These are phyloP conservation scores for Botryotinia globosa DNA, from an alignment of 2,329 filamentous ascomycete species.

Conservation along the genomic window DNA sequence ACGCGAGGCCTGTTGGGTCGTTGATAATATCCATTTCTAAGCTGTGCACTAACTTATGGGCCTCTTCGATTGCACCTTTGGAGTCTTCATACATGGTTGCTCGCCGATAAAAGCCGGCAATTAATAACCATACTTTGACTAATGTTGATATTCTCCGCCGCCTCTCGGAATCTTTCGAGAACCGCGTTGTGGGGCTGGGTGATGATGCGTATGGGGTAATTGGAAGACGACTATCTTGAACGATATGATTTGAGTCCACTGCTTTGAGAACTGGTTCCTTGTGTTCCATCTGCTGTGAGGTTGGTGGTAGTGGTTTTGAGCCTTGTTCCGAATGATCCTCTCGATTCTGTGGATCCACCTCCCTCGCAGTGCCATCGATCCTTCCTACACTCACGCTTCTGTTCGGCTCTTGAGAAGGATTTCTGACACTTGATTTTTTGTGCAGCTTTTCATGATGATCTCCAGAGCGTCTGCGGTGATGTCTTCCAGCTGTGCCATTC, in stretches of 20 bases:
- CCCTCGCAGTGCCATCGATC: constrained; percentile 39
- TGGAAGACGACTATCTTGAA: constrained; percentile 29
- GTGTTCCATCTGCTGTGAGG: constrained; percentile 33
- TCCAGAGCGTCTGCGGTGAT: constrained; percentile 22
- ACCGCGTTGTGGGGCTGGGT: constrained; percentile 40
- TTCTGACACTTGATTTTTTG: constrained; percentile 40
- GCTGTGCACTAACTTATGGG: constrained; percentile 67
- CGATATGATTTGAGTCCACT: constrained; percentile 18
- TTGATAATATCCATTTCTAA: constrained; percentile 66
- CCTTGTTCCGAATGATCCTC: constrained; percentile 32
- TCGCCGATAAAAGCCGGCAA: constrained; percentile 82
- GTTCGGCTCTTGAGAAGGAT: constrained; percentile 43
- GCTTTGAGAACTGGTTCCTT: constrained; percentile 28
- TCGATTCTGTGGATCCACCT: constrained; percentile 38
- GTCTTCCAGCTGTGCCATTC: constrained; percentile 44
- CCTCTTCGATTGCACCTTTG: constrained; percentile 76
- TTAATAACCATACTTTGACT: constrained; percentile 83
- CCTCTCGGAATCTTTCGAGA: constrained; percentile 53
- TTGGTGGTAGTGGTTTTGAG: constrained; percentile 28
- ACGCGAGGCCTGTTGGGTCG: constrained; percentile 60
- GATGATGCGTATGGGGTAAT: constrained; percentile 26
- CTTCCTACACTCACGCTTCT: constrained; percentile 49
- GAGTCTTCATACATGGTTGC: constrained; percentile 79
- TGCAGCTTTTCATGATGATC: constrained; percentile 39
- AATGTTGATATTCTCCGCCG: constrained; percentile 55